Evolutionary conservation across 306 rosid species (phyloP).

Genomic region (Begonia loranthoides): DNA sequence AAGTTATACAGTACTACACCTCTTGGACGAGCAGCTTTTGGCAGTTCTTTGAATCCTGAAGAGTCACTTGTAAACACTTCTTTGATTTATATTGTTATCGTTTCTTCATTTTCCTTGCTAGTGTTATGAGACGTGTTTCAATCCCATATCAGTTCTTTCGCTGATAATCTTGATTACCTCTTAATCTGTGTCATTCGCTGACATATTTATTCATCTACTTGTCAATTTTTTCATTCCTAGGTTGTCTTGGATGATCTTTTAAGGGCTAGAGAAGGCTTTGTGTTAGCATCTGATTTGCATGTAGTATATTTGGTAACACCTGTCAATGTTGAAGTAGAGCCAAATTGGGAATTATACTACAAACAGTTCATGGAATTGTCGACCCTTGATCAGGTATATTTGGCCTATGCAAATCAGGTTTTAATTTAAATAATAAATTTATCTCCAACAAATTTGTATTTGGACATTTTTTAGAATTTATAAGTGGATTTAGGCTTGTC

Average conservation of each 20-base stretch:
- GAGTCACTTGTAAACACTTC: constrained; percentile 72
- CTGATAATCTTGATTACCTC: not conserved
- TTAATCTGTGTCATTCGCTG: not conserved
- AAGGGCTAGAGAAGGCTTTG: constrained; percentile 98
- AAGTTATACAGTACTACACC: constrained; percentile 83
- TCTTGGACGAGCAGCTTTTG: constrained; percentile 90
- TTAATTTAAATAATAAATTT: no score
- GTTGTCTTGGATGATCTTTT: constrained; percentile 89
- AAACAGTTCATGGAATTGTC: constrained; percentile 67
- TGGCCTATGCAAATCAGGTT: not conserved
- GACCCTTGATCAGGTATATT: constrained; percentile 72
- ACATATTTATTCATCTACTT: no score
- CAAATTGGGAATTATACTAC: constrained; percentile 89
- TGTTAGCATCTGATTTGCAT: constrained; percentile 95
- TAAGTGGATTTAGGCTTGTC: no score
- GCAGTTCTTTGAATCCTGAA: constrained; percentile 94
- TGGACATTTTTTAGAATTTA: no score
- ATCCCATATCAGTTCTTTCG: not conserved
- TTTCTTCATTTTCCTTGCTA: not conserved
- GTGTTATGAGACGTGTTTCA: not conserved
- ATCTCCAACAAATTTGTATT: no score
- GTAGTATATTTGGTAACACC: constrained; percentile 90
- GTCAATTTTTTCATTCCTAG: constrained; percentile 22
- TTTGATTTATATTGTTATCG: constrained; percentile 10
- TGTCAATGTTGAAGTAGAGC: constrained; percentile 80